phyloP scores from a whole-genome alignment of 495 filamentous ascomycete species.

The Trypethelium eluteriae region DNA sequence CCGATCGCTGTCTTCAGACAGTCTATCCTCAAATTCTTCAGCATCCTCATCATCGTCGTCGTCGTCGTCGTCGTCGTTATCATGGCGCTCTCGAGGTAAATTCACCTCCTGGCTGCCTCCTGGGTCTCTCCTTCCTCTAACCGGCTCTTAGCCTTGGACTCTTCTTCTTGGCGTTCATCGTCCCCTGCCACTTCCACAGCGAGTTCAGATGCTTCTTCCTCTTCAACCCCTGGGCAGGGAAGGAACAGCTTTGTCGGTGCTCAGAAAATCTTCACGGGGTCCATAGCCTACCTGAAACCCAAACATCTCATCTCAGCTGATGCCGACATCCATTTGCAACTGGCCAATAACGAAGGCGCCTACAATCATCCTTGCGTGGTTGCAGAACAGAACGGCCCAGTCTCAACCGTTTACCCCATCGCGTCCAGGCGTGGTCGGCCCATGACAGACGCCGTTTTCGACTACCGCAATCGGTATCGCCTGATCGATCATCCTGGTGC shows the following conservation, averaged over 20 bases:
- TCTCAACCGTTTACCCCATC: background rate
- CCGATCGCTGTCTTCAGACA: background rate
- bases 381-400: background rate
- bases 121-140: no score
- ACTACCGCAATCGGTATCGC: background rate
- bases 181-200: background rate
- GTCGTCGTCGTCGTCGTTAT: background rate
- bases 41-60: background rate
- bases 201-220: background rate
- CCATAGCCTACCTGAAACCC: background rate
- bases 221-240: background rate
- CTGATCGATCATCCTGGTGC: constrained; percentile 4
- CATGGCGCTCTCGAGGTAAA: background rate
- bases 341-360: background rate
- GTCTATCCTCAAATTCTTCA: background rate
- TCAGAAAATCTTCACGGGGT: background rate
- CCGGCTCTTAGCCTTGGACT: no score
- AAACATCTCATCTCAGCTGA: background rate
- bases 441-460: background rate
- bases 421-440: background rate
- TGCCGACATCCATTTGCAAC: background rate
- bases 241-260: background rate
- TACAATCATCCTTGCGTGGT: background rate
- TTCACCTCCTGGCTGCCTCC: no score
- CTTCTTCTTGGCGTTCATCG: background rate